Conservation (phyloP, 768 basidiomycete species). For the Kondoa malvinella region DNA sequence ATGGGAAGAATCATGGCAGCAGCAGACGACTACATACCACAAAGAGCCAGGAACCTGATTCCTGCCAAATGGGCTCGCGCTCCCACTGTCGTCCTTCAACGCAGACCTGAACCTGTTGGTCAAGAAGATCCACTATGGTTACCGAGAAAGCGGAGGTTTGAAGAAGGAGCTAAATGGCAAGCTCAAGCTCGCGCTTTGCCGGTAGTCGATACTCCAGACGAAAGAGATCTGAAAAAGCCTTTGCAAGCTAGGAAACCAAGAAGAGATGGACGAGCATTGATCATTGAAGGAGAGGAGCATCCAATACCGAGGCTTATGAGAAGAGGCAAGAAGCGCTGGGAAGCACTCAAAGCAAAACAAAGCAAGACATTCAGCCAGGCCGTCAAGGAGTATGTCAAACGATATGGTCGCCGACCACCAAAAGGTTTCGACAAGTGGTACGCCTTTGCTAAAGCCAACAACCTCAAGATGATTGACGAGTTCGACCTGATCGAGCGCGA, state of each 20-base stretch:
- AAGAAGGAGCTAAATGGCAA: neutral
- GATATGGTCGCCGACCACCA: slow-evolving; percentile 65
- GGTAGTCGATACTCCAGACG: neutral
- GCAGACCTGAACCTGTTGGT: neutral
- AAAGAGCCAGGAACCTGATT: slow-evolving; percentile 3
- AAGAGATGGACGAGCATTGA: slow-evolving; percentile 17
- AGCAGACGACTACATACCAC: slow-evolving; percentile 8
- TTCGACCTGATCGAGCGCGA: slow-evolving; percentile 30
- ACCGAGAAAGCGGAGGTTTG: neutral
- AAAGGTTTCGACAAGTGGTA: slow-evolving; percentile 69
- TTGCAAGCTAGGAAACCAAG: neutral
- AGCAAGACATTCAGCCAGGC: slow-evolving; percentile 62
- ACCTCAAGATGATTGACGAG: slow-evolving; percentile 26
- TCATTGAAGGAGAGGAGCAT: slow-evolving; percentile 30
- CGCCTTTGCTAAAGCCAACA: slow-evolving; percentile 16
- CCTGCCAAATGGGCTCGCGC: neutral
- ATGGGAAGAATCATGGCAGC: neutral
- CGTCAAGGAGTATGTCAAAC: slow-evolving; percentile 57
- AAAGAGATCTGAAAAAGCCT: neutral
- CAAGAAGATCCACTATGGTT: neutral
- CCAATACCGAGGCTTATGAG: slow-evolving; percentile 39
- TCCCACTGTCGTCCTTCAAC: neutral
- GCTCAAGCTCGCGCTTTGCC: neutral
- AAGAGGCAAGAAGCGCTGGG: slow-evolving; percentile 35
- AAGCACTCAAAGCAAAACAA: slow-evolving; percentile 48